Percentiles rank a stretch among this genome's conserved stretches.
Conservation (phyloP, 306 rosid species). For the Urtica urens region DNA sequence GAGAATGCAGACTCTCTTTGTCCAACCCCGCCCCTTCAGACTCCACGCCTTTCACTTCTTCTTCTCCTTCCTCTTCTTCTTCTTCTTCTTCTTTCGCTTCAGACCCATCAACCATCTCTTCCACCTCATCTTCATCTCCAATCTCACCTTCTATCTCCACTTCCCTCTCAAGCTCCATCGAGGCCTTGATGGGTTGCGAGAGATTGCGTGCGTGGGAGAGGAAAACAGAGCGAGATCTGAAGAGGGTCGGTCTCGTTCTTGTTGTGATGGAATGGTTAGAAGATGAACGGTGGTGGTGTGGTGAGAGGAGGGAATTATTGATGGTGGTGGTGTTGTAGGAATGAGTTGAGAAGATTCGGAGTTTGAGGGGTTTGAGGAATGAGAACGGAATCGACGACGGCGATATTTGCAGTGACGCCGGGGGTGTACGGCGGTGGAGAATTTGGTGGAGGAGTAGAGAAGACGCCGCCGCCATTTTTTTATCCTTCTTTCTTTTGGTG, state of each 20-base stretch:
- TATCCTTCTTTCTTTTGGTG: neutral
- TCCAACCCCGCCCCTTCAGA: conserved; percentile 18
- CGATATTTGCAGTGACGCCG: conserved; percentile 19
- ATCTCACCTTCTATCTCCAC: neutral
- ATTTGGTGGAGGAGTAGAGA: conserved; percentile 24
- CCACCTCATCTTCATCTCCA: conserved; percentile 1
- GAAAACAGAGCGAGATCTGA: conserved; percentile 16
- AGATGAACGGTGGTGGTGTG: conserved; percentile 3
- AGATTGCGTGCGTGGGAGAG: conserved; percentile 16
- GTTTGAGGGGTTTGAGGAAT: conserved; percentile 30
- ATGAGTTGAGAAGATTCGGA: conserved; percentile 13
- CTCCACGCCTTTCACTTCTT: conserved; percentile 15
- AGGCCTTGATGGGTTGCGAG: conserved; percentile 9
- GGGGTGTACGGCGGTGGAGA: conserved; percentile 36
- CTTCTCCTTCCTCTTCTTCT: neutral
- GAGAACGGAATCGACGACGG: conserved; percentile 18
- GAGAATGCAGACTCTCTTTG: conserved; percentile 16
- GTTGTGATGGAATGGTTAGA: neutral
- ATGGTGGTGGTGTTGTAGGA: neutral
- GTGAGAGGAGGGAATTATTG: neutral
- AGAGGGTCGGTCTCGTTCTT: conserved; percentile 8
- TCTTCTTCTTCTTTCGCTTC: neutral
- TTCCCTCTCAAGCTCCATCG: neutral
- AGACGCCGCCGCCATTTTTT: conserved; percentile 13
- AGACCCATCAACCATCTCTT: neutral